These are phyloP conservation scores for Rhododendron williamsianum DNA, from an alignment of 148 eudicot genomes.

Conservation along the genomic window DNA sequence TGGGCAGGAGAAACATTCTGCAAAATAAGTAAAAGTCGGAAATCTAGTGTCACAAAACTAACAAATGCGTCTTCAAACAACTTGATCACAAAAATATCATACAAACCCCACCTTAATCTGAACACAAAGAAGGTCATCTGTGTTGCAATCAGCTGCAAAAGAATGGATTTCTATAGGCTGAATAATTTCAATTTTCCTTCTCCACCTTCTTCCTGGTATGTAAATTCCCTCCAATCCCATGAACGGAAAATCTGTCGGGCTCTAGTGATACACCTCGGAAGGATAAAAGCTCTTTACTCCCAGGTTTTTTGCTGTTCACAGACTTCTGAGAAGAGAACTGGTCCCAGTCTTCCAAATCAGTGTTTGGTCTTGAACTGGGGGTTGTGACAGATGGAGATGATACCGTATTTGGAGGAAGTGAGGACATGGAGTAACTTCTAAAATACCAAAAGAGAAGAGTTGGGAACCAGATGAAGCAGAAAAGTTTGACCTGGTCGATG, in stretches of 20 bases:
- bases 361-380: conserved; percentile 40
- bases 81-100: conserved; percentile 2
- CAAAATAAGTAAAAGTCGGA: conserved; percentile 20
- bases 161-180: conserved; percentile 88
- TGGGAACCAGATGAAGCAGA: conserved; percentile 75
- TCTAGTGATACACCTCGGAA: conserved; percentile 89
- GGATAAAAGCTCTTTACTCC: conserved; percentile 67
- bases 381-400: conserved; percentile 46
- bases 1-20: conserved; percentile 90
- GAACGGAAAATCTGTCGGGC: conserved; percentile 90
- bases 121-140: conserved; percentile 95
- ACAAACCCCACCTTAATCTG: conserved; percentile 64
- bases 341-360: conserved; percentile 82
- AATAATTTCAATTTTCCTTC: conserved; percentile 79
- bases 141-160: conserved; percentile 79
- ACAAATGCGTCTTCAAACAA: neutral
- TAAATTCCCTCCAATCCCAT: conserved; percentile 95
- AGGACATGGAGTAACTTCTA: conserved; percentile 98
- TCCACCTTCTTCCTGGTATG: conserved; percentile 91
- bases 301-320: conserved; percentile 46
- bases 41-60: neutral
- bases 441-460: conserved; percentile 80
- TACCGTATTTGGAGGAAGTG: conserved; percentile 59
- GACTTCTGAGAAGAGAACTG: conserved; percentile 55
- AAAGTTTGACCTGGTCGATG: conserved; percentile 46